phyloP scores from a whole-genome alignment of 1,284 basidiomycete genomes.

The Fomitopsis schrenkii region DNA sequence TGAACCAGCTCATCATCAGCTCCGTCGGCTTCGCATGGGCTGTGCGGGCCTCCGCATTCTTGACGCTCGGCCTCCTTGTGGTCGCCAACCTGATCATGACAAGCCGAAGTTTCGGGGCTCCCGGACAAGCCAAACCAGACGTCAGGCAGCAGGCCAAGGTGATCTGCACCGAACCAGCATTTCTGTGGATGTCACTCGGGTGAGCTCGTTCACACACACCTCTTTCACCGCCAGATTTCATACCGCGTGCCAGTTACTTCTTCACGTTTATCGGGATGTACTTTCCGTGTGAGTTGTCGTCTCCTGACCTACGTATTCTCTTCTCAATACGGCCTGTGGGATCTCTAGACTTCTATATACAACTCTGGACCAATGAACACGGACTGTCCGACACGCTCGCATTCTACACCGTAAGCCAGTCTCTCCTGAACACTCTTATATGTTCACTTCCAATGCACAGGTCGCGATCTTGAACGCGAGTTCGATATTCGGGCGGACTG shows the following conservation, averaged over 20 bases:
- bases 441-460: constrained; percentile 4
- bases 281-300: neutral
- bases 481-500: constrained; percentile 14
- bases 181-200: neutral
- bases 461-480: constrained; percentile 19
- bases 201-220: neutral
- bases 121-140: neutral
- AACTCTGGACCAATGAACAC: constrained; percentile 21
- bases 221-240: neutral
- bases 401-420: constrained; percentile 17
- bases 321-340: too few species aligned
- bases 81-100: constrained; percentile 11
- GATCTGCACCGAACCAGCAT: neutral
- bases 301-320: too few species aligned
- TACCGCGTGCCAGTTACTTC: neutral
- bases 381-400: constrained; percentile 16
- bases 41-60: constrained; percentile 11
- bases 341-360: constrained; percentile 20
- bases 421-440: neutral
- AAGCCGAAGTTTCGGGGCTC: neutral
- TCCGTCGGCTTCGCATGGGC: constrained; percentile 23
- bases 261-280: neutral
- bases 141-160: neutral
- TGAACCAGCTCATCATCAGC: constrained; percentile 24
- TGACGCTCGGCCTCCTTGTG: constrained; percentile 9